Evolutionary conservation across 495 filamentous ascomycete species (phyloP).

Genomic region (Astrothelium subdiscretum): DNA sequence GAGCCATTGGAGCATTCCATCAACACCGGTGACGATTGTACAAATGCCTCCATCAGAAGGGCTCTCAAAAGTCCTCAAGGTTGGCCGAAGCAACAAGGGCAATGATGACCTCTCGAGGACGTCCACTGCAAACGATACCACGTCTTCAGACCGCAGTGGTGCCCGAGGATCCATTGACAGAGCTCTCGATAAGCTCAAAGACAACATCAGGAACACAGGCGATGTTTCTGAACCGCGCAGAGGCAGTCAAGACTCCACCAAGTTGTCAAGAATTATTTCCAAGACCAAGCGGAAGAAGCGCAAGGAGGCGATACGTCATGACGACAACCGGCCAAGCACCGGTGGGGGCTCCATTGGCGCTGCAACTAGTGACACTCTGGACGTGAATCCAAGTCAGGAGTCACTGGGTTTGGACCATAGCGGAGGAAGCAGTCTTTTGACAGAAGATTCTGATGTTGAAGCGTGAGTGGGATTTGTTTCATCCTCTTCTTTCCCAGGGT

Average conservation of each 20-base stretch:
- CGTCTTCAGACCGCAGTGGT: not conserved
- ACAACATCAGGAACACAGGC: slow-evolving; percentile 5
- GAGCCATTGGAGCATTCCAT: no score
- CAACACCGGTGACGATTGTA: no score
- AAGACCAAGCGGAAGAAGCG: slow-evolving; percentile 33
- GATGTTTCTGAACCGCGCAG: slow-evolving; percentile 14
- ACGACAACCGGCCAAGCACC: not conserved
- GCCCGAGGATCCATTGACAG: slow-evolving; percentile 21
- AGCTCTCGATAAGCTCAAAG: slow-evolving; percentile 22
- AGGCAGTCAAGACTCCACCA: slow-evolving; percentile 24
- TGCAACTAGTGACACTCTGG: not conserved
- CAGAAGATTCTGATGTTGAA: slow-evolving; percentile 59
- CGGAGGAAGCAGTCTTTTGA: slow-evolving; percentile 47
- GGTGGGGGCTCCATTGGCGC: not conserved
- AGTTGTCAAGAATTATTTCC: slow-evolving; percentile 44
- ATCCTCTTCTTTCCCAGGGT: not conserved
- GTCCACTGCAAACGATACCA: not conserved
- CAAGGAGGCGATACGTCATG: slow-evolving; percentile 13
- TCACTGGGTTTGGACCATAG: slow-evolving; percentile 29
- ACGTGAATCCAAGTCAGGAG: slow-evolving; percentile 13
- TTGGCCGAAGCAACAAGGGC: slow-evolving; percentile 20
- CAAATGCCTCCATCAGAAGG: slow-evolving; percentile 11
- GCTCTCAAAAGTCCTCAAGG: slow-evolving; percentile 25
- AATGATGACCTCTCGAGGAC: slow-evolving; percentile 18
- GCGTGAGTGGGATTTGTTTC: slow-evolving; percentile 40